These are phyloP conservation scores for Botrytis porri DNA, from an alignment of 2,329 filamentous ascomycete species.

Conservation along the genomic window DNA sequence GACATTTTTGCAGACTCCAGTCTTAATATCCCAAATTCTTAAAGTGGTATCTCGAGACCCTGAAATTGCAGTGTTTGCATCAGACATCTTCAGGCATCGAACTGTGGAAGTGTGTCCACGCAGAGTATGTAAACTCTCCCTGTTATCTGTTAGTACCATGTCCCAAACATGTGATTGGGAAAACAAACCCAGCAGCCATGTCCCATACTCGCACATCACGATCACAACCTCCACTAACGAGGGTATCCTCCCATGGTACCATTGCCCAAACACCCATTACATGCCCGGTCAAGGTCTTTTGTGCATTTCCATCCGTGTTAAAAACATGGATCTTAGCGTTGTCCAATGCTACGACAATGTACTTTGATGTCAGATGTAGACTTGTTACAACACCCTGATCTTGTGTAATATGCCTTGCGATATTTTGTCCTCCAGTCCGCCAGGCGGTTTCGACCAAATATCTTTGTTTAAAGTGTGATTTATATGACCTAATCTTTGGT, in stretches of 20 bases:
- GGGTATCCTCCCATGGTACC: constrained; percentile 93
- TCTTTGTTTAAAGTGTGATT: constrained; percentile 95
- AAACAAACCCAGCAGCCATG: constrained; percentile 77
- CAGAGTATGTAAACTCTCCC: constrained; percentile 74
- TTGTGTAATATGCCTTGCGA: constrained; percentile 84
- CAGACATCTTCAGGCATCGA: constrained; percentile 95
- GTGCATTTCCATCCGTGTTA: constrained; percentile 81
- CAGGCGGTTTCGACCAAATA: constrained; percentile 97
- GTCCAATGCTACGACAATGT: constrained; percentile 95
- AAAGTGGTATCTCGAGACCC: constrained; percentile 93
- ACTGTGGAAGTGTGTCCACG: constrained; percentile 96
- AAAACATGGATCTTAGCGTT: constrained; percentile 99
- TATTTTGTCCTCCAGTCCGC: constrained; percentile 84
- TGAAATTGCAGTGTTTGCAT: constrained; percentile 89
- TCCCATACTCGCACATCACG: constrained; percentile 97
- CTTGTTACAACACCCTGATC: constrained; percentile 97
- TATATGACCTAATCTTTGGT: constrained; percentile 76
- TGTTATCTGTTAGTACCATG: constrained; percentile 38
- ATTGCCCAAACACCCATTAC: constrained; percentile 99
- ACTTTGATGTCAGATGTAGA: constrained; percentile 87
- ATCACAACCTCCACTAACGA: constrained; percentile 96
- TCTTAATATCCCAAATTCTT: constrained; percentile 89
- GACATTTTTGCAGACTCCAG: constrained; percentile 85
- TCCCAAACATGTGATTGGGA: constrained; percentile 38
- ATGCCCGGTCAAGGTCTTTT: constrained; percentile 88